Evolutionary conservation across 495 filamentous ascomycete genomes (phyloP).

Genomic region (Cudoniella acicularis): DNA sequence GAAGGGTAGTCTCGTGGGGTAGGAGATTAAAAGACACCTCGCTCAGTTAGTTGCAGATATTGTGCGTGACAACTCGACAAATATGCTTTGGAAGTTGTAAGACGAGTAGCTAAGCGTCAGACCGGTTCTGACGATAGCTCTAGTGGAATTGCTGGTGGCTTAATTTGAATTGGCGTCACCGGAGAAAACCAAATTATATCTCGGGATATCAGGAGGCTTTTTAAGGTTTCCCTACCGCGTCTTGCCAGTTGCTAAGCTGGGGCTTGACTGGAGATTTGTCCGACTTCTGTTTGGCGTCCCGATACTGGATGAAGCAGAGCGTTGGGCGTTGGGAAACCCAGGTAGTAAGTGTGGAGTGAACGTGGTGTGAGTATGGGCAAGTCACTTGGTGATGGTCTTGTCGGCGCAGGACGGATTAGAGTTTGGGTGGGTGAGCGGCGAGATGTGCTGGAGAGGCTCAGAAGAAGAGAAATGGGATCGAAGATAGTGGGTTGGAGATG

Average conservation of each 20-base stretch:
- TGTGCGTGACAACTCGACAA: background rate
- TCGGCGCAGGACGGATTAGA: background rate
- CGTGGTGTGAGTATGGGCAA: background rate
- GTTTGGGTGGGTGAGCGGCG: background rate
- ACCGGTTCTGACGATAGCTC: background rate
- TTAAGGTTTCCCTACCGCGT: too few species aligned
- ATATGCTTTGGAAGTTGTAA: background rate
- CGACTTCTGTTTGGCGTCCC: background rate
- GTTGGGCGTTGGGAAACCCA: background rate
- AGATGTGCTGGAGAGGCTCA: background rate
- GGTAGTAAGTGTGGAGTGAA: background rate
- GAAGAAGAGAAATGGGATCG: background rate
- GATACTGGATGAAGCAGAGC: background rate
- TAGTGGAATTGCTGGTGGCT: background rate
- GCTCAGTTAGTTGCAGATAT: background rate
- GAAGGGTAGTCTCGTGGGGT: background rate
- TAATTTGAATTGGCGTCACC: background rate
- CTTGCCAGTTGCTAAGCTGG: too few species aligned
- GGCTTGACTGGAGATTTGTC: background rate
- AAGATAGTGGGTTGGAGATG: conserved; percentile 1
- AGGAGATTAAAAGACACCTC: background rate
- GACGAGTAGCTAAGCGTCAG: background rate
- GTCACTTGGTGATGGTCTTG: background rate
- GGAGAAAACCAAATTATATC: too few species aligned
- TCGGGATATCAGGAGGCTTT: too few species aligned